Conservation (phyloP, 306 rosid species). For the Lagenaria siceraria region DNA sequence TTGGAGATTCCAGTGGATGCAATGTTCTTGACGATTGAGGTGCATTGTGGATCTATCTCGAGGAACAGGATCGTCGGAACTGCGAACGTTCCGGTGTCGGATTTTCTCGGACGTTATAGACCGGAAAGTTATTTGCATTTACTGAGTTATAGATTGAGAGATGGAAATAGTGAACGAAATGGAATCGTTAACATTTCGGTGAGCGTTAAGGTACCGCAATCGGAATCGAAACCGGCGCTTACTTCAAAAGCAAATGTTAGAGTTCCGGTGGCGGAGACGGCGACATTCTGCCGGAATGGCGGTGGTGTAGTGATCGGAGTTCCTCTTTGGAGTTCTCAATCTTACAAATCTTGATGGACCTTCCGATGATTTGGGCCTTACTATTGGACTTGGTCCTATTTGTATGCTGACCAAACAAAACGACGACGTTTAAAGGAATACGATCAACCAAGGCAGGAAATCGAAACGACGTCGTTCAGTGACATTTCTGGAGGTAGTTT, state of each 20-base stretch:
- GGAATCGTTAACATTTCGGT: slow-evolving; percentile 61
- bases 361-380: neutral
- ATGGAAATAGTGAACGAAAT: slow-evolving; percentile 33
- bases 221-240: neutral
- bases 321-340: neutral
- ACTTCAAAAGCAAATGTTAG: neutral
- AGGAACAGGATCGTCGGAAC: slow-evolving; percentile 28
- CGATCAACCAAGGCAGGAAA: neutral
- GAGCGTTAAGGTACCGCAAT: slow-evolving; percentile 19
- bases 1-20: slow-evolving; percentile 38
- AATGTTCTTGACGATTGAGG: slow-evolving; percentile 24
- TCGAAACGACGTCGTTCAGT: neutral
- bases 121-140: slow-evolving; percentile 48
- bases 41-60: slow-evolving; percentile 31
- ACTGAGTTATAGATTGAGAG: slow-evolving; percentile 67
- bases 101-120: slow-evolving; percentile 31
- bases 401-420: neutral
- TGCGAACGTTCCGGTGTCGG: slow-evolving; percentile 39
- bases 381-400: neutral
- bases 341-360: neutral
- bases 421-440: neutral
- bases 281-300: neutral
- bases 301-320: slow-evolving; percentile 10
- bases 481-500: neutral
- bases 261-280: neutral